A percentile compares a stretch with the other conserved stretches of the same genome.
Evolutionary conservation across 768 basidiomycete genomes (phyloP).

Genomic region (Tylopilus intermedius): DNA sequence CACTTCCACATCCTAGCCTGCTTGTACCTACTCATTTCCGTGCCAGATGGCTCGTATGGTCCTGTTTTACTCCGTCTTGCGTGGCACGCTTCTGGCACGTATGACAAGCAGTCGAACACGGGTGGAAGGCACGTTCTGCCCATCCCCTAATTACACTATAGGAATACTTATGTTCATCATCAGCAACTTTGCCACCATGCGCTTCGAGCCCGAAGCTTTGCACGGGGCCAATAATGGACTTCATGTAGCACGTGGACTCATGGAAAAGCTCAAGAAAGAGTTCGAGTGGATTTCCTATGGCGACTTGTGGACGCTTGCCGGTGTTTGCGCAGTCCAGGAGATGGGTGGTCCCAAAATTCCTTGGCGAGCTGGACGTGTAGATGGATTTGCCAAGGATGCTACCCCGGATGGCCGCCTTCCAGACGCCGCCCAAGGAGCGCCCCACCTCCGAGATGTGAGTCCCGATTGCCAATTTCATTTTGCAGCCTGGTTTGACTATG

Average conservation of each 20-base stretch:
- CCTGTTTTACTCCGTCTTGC: slow-evolving; percentile 86
- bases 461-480: not conserved
- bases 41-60: slow-evolving; percentile 78
- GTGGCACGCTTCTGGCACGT: slow-evolving; percentile 93
- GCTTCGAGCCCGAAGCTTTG: slow-evolving; percentile 82
- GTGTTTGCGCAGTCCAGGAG: slow-evolving; percentile 89
- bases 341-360: slow-evolving; percentile 89
- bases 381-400: slow-evolving; percentile 68
- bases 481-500: not conserved
- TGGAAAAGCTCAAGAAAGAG: slow-evolving; percentile 84
- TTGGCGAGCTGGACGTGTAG: slow-evolving; percentile 91
- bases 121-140: slow-evolving; percentile 64
- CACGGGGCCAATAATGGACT: slow-evolving; percentile 86
- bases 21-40: slow-evolving; percentile 1
- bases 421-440: slow-evolving; percentile 76
- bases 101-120: slow-evolving; percentile 70
- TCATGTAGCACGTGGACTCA: slow-evolving; percentile 68
- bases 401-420: slow-evolving; percentile 89
- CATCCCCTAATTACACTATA: not conserved
- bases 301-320: slow-evolving; percentile 94
- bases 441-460: slow-evolving; percentile 77
- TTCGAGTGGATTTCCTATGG: slow-evolving; percentile 95
- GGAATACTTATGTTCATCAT: slow-evolving; percentile 4
- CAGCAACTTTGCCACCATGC: slow-evolving; percentile 98
- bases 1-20: not conserved